Conservation (phyloP, 225 moss, liverwort and hornwort genomes). For the Ulota crispa region DNA sequence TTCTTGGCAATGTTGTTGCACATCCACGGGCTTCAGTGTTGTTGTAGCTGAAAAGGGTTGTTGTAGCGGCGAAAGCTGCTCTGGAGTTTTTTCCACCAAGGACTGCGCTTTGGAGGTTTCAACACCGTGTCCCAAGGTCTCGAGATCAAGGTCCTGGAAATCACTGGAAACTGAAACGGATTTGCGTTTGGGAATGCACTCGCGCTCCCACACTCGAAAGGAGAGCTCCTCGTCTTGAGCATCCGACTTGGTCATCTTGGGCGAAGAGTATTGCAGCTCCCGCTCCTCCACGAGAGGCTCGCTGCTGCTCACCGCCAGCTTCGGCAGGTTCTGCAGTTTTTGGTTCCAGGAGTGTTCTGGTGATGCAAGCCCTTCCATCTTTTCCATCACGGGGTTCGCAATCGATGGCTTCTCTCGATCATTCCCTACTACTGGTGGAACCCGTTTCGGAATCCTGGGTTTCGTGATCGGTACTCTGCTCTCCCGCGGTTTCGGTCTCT, state of each 20-base stretch:
- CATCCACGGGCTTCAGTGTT: slow-evolving; percentile 9
- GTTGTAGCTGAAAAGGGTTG: not conserved
- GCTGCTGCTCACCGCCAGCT: slow-evolving; percentile 31
- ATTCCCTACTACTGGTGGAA: slow-evolving; percentile 7
- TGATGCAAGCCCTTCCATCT: slow-evolving; percentile 32
- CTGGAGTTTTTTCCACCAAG: not conserved
- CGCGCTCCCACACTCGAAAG: slow-evolving; percentile 54
- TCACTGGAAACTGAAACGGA: slow-evolving; percentile 44
- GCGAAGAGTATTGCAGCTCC: slow-evolving; percentile 46
- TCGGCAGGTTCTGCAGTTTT: slow-evolving; percentile 40
- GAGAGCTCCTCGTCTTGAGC: slow-evolving; percentile 58
- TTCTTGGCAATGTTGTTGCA: slow-evolving; percentile 11
- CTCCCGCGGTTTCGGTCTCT: slow-evolving; percentile 24
- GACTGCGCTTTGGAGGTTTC: not conserved
- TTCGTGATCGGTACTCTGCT: slow-evolving; percentile 24
- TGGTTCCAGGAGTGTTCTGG: slow-evolving; percentile 35
- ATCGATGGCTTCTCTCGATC: slow-evolving; percentile 37
- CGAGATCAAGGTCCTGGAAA: slow-evolving; percentile 49
- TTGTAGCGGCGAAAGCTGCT: slow-evolving; percentile 16
- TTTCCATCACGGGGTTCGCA: slow-evolving; percentile 38
- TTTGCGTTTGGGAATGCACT: slow-evolving; percentile 38
- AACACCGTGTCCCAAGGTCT: not conserved
- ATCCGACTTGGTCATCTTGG: slow-evolving; percentile 44
- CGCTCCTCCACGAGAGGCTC: slow-evolving; percentile 45
- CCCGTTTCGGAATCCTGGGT: slow-evolving; percentile 24